Conservation (phyloP, 1,139 yeast genomes). For the Magnusiomyces tetraspermus region DNA sequence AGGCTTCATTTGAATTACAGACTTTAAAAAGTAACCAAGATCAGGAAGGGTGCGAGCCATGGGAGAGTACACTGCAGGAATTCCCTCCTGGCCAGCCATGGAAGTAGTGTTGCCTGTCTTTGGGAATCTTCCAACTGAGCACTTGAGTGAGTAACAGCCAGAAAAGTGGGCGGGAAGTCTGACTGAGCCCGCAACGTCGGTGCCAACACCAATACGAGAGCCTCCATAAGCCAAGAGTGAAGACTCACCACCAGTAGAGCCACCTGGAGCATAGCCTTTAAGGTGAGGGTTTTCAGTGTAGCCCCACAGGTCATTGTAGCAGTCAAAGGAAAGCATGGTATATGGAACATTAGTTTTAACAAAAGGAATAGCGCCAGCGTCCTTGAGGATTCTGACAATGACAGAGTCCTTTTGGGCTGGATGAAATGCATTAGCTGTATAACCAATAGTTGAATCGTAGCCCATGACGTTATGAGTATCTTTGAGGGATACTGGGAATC, state of each 20-base stretch:
- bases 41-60: conserved; percentile 53
- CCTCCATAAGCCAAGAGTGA: conserved; percentile 42
- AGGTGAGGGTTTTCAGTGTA: conserved; percentile 37
- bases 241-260: conserved; percentile 45
- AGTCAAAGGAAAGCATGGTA: conserved; percentile 40
- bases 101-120: conserved; percentile 42
- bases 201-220: conserved; percentile 43
- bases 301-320: conserved; percentile 40
- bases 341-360: conserved; percentile 43
- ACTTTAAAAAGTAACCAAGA: conserved; percentile 50
- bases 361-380: conserved; percentile 41
- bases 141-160: conserved; percentile 41
- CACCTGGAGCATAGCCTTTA: conserved; percentile 37
- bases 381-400: conserved; percentile 32
- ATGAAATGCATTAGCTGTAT: conserved; percentile 35
- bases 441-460: conserved; percentile 44
- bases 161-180: conserved; percentile 43
- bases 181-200: conserved; percentile 53
- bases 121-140: conserved; percentile 46
- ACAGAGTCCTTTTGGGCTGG: conserved; percentile 32
- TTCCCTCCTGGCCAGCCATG: conserved; percentile 45
- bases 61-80: conserved; percentile 50
- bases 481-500: conserved; percentile 56
- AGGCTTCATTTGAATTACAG: conserved; percentile 49
- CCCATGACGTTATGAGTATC: conserved; percentile 43